These are phyloP conservation scores for Leishmania gerbilli DNA, from an alignment of 208 protist species.

Conservation along the genomic window DNA sequence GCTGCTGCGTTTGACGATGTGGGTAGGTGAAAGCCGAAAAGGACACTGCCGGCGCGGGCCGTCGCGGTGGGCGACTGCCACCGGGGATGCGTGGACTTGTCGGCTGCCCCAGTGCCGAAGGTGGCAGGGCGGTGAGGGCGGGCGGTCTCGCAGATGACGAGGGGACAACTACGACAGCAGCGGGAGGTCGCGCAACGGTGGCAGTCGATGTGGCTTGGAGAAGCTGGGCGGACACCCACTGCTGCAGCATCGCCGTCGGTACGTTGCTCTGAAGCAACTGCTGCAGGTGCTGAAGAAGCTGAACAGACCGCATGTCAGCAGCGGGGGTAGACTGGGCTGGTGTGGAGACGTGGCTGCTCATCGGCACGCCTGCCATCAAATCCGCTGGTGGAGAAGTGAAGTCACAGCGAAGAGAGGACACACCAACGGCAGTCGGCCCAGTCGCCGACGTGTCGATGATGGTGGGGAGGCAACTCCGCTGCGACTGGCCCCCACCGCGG, in stretches of 20 bases:
- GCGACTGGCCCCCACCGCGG: not conserved
- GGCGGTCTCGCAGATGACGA: not conserved
- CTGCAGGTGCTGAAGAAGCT: slow-evolving; percentile 28
- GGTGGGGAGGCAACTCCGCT: not conserved
- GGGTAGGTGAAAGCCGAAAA: slow-evolving; percentile 11
- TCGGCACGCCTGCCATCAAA: not conserved
- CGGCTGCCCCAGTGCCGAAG: not conserved
- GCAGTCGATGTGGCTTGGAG: not conserved
- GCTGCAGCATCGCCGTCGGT: slow-evolving; percentile 18
- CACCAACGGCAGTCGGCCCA: not conserved
- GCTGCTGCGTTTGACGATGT: not conserved
- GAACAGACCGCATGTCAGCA: slow-evolving; percentile 4
- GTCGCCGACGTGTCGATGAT: not conserved
- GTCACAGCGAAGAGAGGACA: not conserved
- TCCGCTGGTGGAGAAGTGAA: not conserved
- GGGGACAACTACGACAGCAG: not conserved
- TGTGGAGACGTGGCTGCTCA: not conserved
- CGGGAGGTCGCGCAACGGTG: not conserved
- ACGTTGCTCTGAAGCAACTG: slow-evolving; percentile 20
- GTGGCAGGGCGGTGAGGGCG: not conserved
- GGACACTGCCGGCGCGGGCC: slow-evolving; percentile 14
- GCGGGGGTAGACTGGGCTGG: not conserved
- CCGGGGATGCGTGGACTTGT: not conserved
- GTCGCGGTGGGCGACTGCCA: slow-evolving; percentile 4
- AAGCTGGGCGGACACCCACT: slow-evolving; percentile 28